A percentile compares a stretch with the other conserved stretches of the same genome.
phyloP scores from a whole-genome alignment of 176 grass and related monocot species.

The Musa schizocarpa region DNA sequence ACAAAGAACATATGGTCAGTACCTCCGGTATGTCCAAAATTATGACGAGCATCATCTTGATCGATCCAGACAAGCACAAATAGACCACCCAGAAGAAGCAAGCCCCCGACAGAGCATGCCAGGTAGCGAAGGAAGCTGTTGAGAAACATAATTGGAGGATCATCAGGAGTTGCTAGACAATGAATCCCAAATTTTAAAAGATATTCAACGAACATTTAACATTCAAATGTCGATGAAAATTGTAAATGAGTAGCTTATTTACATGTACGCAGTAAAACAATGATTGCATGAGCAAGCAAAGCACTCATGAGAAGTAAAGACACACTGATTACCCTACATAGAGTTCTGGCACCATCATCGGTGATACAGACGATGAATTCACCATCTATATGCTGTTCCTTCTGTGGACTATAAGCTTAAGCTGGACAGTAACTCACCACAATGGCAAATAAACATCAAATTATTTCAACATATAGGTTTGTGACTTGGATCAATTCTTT shows the following conservation, averaged over 20 bases:
- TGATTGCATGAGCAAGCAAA: not conserved
- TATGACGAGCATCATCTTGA: conserved; percentile 53
- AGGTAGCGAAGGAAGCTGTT: conserved; percentile 32
- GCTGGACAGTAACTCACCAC: not conserved
- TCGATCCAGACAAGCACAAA: conserved; percentile 59
- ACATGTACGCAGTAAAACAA: not conserved
- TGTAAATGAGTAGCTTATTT: not conserved
- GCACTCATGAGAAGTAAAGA: not conserved
- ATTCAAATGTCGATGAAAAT: too few species aligned
- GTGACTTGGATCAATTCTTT: too few species aligned
- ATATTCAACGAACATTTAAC: not conserved
- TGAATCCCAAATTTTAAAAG: not conserved
- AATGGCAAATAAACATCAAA: not conserved
- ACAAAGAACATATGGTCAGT: not conserved
- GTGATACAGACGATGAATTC: not conserved
- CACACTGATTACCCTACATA: not conserved
- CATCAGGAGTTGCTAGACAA: not conserved
- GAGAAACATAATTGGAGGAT: not conserved
- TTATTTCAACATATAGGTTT: not conserved
- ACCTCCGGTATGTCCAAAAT: conserved; percentile 79
- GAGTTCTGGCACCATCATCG: not conserved
- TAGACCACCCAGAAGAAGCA: conserved; percentile 45
- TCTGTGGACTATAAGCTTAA: not conserved
- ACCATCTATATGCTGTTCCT: not conserved
- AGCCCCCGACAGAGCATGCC: conserved; percentile 32